Evolutionary conservation across 2,329 filamentous ascomycete species (phyloP), one percentile per base, ranked within the genome.

Genomic region (Diaporthe vaccinii): DNA sequence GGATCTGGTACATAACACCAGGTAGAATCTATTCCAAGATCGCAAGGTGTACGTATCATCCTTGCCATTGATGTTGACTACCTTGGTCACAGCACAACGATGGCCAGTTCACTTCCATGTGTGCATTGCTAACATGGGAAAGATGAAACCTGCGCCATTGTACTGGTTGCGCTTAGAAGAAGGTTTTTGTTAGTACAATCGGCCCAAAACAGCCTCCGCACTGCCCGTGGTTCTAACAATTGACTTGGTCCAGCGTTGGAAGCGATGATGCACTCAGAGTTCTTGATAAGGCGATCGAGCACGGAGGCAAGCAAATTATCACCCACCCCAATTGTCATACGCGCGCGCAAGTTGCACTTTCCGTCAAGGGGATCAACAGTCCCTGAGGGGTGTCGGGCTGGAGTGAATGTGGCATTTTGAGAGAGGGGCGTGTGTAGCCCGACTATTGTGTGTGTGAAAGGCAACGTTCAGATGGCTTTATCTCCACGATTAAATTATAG

Each of bases 121-220:
- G 14, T 55, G 5, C 4, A 55, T 28, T 31, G 51, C 51, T 28
- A 15, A 55, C 51, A 31, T 12, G 12, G 12, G 25, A 28, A 5
- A 55, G 51, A 55, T 17, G 1, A 55, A 31, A 28, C 25, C 28
- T 55, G 51, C 15, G 4, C 2, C 2, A 15, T 55, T 17, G 14
- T 1, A 14, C 1, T 53, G 22, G n/a, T 31, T 31, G 14, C 12
- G 0, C 2, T 7, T 1, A 4, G 1, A 9, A 15, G 15, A 17
- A 15, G 15, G 15, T 57, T 22, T 14, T 31, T 34, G 53, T 57
- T 10, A 34, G 53, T 57, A 20, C 28, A 34, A 20, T 10, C 53
- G 20, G 34, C 8, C 28, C 17, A 28, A 39, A 39, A 39, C n/a
- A 25, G n/a, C 28, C 5, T 31, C 15, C n/a, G 12, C 5, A 28